Conservation (phyloP, 1,284 basidiomycete species). For the Sporisorium reilianum region DNA sequence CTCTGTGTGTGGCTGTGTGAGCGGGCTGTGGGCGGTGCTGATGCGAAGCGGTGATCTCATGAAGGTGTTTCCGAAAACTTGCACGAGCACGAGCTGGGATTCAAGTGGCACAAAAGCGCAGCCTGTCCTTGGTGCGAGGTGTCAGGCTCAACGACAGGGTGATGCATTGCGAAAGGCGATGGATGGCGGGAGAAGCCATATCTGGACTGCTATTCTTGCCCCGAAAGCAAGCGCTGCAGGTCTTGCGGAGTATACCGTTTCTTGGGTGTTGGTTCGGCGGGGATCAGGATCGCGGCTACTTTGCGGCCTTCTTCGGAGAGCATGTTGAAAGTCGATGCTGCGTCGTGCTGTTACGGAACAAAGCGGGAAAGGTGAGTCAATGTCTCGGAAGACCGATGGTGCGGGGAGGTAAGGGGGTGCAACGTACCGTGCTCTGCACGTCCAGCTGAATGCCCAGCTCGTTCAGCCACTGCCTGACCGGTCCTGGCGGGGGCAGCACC, state of each 20-base stretch:
- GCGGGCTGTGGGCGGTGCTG: too few species aligned
- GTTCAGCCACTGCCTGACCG: constrained; percentile 78
- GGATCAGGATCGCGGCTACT: constrained; percentile 88
- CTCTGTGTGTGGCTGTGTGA: too few species aligned
- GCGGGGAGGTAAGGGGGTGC: not conserved
- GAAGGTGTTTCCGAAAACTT: too few species aligned
- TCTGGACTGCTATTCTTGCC: constrained; percentile 3
- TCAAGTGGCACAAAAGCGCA: too few species aligned
- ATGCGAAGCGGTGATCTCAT: too few species aligned
- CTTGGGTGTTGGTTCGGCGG: constrained; percentile 65
- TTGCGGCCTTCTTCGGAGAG: constrained; percentile 90
- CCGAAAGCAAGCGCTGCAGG: constrained; percentile 24
- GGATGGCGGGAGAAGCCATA: too few species aligned
- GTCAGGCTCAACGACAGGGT: too few species aligned
- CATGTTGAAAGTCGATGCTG: constrained; percentile 93
- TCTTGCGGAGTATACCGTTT: constrained; percentile 27
- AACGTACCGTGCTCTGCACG: constrained; percentile 89
- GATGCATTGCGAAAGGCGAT: too few species aligned
- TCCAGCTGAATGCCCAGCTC: constrained; percentile 88
- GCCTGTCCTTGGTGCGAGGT: too few species aligned
- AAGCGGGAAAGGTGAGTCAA: too few species aligned
- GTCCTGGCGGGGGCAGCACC: constrained; percentile 79
- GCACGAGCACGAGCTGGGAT: too few species aligned
- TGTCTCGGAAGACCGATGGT: too few species aligned
- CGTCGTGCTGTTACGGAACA: constrained; percentile 77